A percentile compares a stretch with the other conserved stretches of the same genome.
Conservation (phyloP, 768 basidiomycete genomes). For the Rubroboletus pulcherrimus region DNA sequence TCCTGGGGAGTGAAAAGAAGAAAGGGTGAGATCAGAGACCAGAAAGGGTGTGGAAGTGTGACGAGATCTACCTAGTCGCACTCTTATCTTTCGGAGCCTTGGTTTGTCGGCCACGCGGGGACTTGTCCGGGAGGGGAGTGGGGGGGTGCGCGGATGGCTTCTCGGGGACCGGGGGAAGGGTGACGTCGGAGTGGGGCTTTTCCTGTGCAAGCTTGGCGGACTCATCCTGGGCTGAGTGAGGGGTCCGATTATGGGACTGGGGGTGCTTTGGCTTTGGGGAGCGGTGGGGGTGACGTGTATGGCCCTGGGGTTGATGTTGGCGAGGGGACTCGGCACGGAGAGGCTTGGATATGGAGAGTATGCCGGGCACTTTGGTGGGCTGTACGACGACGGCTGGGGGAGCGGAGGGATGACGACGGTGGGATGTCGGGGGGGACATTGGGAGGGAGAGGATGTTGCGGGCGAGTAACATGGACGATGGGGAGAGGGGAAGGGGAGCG, state of each 20-base stretch:
- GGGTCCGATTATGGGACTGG: conserved; percentile 13
- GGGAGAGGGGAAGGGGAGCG: neutral
- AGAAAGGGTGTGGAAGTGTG: neutral
- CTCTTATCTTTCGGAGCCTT: conserved; percentile 44
- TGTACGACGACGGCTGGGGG: conserved; percentile 65
- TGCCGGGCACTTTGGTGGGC: conserved; percentile 69
- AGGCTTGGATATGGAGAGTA: conserved; percentile 67
- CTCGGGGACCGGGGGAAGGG: conserved; percentile 29
- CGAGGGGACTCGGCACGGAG: conserved; percentile 31
- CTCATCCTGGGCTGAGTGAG: conserved; percentile 27
- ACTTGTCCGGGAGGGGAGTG: conserved; percentile 27
- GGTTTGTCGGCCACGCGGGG: conserved; percentile 31
- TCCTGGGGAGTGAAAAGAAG: conserved; percentile 32
- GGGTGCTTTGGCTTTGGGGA: conserved; percentile 36
- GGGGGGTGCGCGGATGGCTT: conserved; percentile 25
- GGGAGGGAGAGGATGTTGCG: conserved; percentile 35
- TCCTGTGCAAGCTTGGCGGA: conserved; percentile 31
- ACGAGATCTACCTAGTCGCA: conserved; percentile 37
- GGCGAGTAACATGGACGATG: conserved; percentile 38
- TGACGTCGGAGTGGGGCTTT: conserved; percentile 25
- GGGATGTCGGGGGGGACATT: conserved; percentile 35
- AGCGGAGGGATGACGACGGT: conserved; percentile 67
- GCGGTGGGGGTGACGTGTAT: conserved; percentile 32
- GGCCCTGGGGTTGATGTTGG: conserved; percentile 35
- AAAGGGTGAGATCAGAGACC: conserved; percentile 2